phyloP scores from a whole-genome alignment of 768 basidiomycete species.

The Jaapia argillacea region DNA sequence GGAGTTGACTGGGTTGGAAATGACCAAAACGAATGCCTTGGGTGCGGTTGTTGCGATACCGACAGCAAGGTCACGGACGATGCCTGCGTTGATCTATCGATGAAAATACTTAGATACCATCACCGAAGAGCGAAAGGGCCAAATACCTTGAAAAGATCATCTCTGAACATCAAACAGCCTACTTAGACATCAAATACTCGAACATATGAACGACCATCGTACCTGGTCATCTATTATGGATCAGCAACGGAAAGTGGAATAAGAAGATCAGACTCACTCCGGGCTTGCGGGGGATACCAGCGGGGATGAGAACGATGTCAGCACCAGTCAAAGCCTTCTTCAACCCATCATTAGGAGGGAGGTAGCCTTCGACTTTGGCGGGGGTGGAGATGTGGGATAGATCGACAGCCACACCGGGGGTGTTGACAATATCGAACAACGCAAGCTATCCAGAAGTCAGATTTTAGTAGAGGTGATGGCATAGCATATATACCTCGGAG shows the following conservation, averaged over 20 bases:
- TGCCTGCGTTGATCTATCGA: slow-evolving; percentile 90
- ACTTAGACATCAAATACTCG: slow-evolving; percentile 8
- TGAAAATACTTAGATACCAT: slow-evolving; percentile 3
- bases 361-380: slow-evolving; percentile 75
- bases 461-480: no score
- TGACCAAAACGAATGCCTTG: slow-evolving; percentile 90
- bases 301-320: slow-evolving; percentile 89
- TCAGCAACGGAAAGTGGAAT: slow-evolving; percentile 2
- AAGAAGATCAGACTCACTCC: slow-evolving; percentile 44
- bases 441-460: no score
- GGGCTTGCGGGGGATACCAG: slow-evolving; percentile 93
- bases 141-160: slow-evolving; percentile 89
- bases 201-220: slow-evolving; percentile 7
- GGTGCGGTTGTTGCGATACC: slow-evolving; percentile 79
- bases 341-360: slow-evolving; percentile 72
- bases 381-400: slow-evolving; percentile 89
- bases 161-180: slow-evolving; percentile 34
- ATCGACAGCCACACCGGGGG: slow-evolving; percentile 95
- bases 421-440: slow-evolving; percentile 94
- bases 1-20: slow-evolving; percentile 99
- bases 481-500: no score
- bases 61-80: slow-evolving; percentile 86
- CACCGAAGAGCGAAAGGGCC: background rate
- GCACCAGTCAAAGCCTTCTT: slow-evolving; percentile 79
- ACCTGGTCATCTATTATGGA: slow-evolving; percentile 39